These are phyloP conservation scores for Schwanniomyces pseudopolymorphus DNA, from an alignment of 805 yeast genomes.

Conservation along the genomic window DNA sequence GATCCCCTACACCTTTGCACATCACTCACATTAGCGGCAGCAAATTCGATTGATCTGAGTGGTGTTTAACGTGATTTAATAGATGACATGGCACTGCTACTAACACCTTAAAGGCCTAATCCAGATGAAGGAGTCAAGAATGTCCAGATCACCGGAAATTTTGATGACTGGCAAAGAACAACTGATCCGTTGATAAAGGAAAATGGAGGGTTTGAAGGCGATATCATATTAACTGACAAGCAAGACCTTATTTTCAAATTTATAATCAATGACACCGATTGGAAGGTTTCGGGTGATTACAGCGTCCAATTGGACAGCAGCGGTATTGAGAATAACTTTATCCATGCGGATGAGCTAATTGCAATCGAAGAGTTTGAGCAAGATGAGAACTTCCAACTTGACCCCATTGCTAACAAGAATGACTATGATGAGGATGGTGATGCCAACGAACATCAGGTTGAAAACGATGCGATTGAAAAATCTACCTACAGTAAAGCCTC, in stretches of 20 bases:
- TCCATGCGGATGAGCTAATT: slow-evolving; percentile 26
- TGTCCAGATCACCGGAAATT: slow-evolving; percentile 40
- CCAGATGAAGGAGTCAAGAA: slow-evolving; percentile 12
- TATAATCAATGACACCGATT: slow-evolving; percentile 30
- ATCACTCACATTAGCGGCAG: neutral
- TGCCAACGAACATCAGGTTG: neutral
- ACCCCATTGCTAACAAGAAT: neutral
- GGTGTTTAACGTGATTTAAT: no score
- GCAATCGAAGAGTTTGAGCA: slow-evolving; percentile 19
- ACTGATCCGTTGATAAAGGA: slow-evolving; percentile 15
- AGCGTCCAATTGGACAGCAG: slow-evolving; percentile 26
- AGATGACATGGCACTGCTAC: neutral
- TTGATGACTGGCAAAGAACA: slow-evolving; percentile 38
- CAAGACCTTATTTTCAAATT: slow-evolving; percentile 38
- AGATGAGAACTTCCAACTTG: slow-evolving; percentile 5
- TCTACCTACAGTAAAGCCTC: neutral
- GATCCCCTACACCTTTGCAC: no score
- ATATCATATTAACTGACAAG: slow-evolving; percentile 17
- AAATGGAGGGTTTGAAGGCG: slow-evolving; percentile 17
- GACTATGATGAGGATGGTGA: neutral
- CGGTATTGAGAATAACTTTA: slow-evolving; percentile 36
- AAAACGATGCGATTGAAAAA: slow-evolving; percentile 1
- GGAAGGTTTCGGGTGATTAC: slow-evolving; percentile 28
- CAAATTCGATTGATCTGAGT: neutral
- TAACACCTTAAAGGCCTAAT: slow-evolving; percentile 10